Percentiles rank a stretch among this genome's conserved stretches.
Conservation (phyloP, 2,329 filamentous ascomycete genomes). For the Colletotrichum lupini region DNA sequence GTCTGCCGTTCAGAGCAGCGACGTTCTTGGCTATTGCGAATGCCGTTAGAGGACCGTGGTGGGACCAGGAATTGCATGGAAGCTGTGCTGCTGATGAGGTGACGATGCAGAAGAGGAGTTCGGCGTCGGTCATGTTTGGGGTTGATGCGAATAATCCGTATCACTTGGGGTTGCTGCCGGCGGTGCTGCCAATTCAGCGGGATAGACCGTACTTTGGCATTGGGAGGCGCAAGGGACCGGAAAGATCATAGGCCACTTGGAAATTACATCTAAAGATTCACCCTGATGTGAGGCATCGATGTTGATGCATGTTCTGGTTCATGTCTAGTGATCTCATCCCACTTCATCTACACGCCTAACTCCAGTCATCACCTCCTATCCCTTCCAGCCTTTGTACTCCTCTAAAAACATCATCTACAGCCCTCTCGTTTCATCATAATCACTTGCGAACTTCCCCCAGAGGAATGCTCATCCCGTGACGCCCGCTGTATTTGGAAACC, state of each 20-base stretch:
- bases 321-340: neutral
- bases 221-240: neutral
- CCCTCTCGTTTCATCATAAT: neutral
- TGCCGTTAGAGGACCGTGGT: slow-evolving; percentile 15
- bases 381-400: neutral
- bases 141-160: neutral
- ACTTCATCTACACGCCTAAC: neutral
- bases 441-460: slow-evolving; percentile 26
- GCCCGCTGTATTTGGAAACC: slow-evolving; percentile 69
- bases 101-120: slow-evolving; percentile 8
- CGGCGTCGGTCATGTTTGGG: slow-evolving; percentile 9
- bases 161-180: slow-evolving; percentile 2
- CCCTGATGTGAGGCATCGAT: neutral
- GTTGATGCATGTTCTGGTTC: neutral
- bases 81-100: slow-evolving; percentile 17
- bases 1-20: slow-evolving; percentile 8
- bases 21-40: slow-evolving; percentile 23
- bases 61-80: slow-evolving; percentile 15
- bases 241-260: no score
- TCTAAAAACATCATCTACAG: no score
- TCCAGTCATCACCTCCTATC: neutral
- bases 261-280: neutral
- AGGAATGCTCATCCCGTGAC: slow-evolving; percentile 68
- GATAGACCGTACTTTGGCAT: neutral
- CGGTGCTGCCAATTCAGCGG: slow-evolving; percentile 13